Base-by-base conservation (phyloP, 441 rosid species). In the Populus hybrid region DNA sequence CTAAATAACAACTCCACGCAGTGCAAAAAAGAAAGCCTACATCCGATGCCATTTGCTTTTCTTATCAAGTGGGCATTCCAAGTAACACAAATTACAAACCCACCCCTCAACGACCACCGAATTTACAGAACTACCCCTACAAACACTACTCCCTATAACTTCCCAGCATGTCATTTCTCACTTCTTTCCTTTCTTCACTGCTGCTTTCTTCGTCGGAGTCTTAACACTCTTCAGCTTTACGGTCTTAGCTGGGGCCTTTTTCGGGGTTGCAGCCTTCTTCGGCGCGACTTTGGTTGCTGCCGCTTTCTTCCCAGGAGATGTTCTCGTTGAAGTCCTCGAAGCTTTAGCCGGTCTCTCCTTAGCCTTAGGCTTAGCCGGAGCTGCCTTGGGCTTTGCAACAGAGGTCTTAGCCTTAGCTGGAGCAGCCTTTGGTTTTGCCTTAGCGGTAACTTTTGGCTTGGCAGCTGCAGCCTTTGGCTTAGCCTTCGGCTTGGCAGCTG, bases 251-350 rank as follows among this genome's bases (percentile, higher is more conserved):
- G 85, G 83, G 0, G 84, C 77, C 7, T 50, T 50, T 4, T 50
- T 45, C 56, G 56, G 56, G 6, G 56, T 4, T 14, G 20, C 56
- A 1, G 31, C 31, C 73, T 86, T 89, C 79, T 87, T 88, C 1
- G 88, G 79, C 4, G 78, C 74, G 2, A 80, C 76, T 75, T 87
- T 87, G 20, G 87, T 67, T 18, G 77, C 75, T 14, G 83, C 83
- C 4, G 79, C 72, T 64, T 66, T 88, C 82, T 68, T 90, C 69
- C 89, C 91, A 0, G 93, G 91, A 35, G 89, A 75, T 0, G 86
- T 88, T 84, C 94, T 86, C 1, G 95, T 79, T 0, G 93, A 86
- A 6, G 94, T 82, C 79, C 93, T 91, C 0, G 94, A 77, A 6
- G 84, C 93, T 80, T 93, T 93, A 4, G 84, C 90, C 18, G 90